A percentile compares a stretch with the other conserved stretches of the same genome.
phyloP scores from a whole-genome alignment of 1,284 basidiomycete species.

The Wallemia ichthyophaga region DNA sequence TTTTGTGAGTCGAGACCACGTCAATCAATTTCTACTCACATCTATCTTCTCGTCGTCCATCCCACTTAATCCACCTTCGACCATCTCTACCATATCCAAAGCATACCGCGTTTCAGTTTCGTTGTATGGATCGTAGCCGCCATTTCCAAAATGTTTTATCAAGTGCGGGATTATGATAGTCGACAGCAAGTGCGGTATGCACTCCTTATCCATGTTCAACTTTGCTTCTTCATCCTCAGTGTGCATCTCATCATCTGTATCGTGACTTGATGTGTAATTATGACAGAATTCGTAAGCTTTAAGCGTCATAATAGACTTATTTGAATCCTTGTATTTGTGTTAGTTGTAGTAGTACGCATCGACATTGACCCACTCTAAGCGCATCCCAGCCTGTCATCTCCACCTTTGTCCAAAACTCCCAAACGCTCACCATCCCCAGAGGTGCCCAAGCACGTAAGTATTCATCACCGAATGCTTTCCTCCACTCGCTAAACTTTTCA shows the following conservation, averaged over 20 bases:
- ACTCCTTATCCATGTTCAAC: constrained; percentile 50
- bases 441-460: constrained; percentile 73
- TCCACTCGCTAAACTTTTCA: constrained; percentile 48
- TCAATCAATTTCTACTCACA: neutral
- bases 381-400: constrained; percentile 71
- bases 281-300: neutral
- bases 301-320: neutral
- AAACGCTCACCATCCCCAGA: constrained; percentile 56
- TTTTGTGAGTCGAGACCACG: too few relatives aligned
- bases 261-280: constrained; percentile 8
- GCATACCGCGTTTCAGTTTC: constrained; percentile 29
- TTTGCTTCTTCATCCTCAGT: constrained; percentile 23
- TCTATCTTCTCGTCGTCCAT: neutral
- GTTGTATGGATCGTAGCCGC: constrained; percentile 56
- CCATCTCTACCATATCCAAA: constrained; percentile 45
- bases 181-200: constrained; percentile 62
- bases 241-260: constrained; percentile 15
- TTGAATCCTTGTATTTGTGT: neutral
- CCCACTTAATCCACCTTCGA: constrained; percentile 20
- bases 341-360: neutral
- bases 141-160: constrained; percentile 33
- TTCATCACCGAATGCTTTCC: constrained; percentile 39
- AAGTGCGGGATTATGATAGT: constrained; percentile 50
- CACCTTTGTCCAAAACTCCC: constrained; percentile 80
- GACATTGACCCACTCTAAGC: constrained; percentile 31